Conservation (phyloP, 2,329 filamentous ascomycete species). For the Microsporum canis region DNA sequence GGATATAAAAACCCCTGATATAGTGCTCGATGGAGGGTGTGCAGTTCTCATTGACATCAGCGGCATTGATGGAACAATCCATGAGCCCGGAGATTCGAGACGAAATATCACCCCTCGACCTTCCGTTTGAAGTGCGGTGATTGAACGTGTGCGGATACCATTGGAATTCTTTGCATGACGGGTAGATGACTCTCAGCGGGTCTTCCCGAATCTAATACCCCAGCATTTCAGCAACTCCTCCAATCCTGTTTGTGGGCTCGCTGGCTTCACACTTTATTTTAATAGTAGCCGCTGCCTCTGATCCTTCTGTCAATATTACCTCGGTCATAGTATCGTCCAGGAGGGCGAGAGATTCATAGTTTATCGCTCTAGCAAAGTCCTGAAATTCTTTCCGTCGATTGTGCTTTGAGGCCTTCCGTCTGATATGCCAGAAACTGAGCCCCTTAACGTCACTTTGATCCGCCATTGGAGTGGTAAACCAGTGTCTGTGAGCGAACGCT, state of each 20-base stretch:
- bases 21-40: constrained; percentile 13
- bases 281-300: background rate
- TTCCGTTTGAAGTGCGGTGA: background rate
- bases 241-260: background rate
- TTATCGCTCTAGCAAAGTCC: no score
- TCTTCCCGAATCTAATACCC: background rate
- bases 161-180: background rate
- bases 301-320: background rate
- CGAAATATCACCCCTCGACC: background rate
- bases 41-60: constrained; percentile 18
- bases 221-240: background rate
- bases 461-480: no score
- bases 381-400: constrained; percentile 12
- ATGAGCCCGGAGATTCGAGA: constrained; percentile 14
- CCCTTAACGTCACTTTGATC: no score
- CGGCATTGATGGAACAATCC: constrained; percentile 10
- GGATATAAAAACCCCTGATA: constrained; percentile 17
- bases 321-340: background rate
- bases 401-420: constrained; percentile 10
- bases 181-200: background rate
- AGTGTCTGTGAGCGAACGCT: background rate
- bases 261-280: background rate
- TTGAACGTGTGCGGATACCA: constrained; percentile 2
- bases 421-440: background rate
- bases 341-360: background rate